A percentile compares a stretch with the other conserved stretches of the same genome.
Evolutionary conservation across 2,329 filamentous ascomycete genomes (phyloP).

Genomic region (Pyrenochaeta sp.): DNA sequence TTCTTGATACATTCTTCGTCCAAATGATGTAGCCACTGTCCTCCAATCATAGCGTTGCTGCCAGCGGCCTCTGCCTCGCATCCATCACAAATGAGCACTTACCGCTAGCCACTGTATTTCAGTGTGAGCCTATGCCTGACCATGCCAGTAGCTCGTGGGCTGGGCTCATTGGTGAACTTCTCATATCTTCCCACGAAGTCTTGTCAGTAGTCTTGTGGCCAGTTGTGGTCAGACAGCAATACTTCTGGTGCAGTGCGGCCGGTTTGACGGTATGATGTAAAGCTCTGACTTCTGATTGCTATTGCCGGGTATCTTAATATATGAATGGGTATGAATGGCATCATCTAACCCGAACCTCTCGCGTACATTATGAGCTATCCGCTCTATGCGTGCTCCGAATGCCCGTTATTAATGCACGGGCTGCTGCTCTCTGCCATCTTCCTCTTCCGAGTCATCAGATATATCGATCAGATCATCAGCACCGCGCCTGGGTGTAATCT

Average conservation of each 20-base stretch:
- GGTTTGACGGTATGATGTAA: background rate
- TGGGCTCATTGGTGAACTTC: background rate
- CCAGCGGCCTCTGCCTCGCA: no score
- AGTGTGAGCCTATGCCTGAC: no score
- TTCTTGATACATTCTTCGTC: no score
- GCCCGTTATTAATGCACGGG: background rate
- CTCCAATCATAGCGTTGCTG: no score
- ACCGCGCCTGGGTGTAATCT: constrained; percentile 38
- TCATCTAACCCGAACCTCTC: background rate
- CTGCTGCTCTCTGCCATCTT: constrained; percentile 16
- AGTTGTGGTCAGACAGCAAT: background rate
- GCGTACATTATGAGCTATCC: background rate
- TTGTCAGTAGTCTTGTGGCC: background rate
- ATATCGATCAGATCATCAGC: constrained; percentile 39
- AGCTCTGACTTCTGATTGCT: constrained; percentile 3
- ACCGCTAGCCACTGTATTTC: no score
- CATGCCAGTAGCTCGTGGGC: no score
- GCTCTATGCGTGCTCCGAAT: background rate
- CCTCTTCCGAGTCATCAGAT: constrained; percentile 44
- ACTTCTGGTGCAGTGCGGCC: background rate
- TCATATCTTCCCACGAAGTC: background rate
- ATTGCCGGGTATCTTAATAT: constrained; percentile 21
- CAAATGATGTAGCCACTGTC: no score
- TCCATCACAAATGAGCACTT: no score
- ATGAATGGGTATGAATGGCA: background rate